Evolutionary conservation across 202 grass and related monocot species (phyloP).

Genomic region (Zoysia matrella): DNA sequence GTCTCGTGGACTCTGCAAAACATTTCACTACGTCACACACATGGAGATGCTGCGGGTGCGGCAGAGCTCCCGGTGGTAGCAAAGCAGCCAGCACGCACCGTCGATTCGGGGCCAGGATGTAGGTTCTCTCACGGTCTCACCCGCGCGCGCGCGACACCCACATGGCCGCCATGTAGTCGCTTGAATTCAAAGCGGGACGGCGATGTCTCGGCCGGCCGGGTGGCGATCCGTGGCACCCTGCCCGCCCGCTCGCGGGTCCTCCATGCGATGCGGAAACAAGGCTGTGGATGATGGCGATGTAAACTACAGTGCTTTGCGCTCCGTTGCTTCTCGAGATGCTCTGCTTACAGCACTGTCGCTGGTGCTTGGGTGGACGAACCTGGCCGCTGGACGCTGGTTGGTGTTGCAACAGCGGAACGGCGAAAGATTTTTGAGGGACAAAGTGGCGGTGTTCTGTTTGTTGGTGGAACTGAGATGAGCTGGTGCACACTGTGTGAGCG

Average conservation of each 20-base stretch:
- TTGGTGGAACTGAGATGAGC: not conserved
- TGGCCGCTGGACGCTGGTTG: not conserved
- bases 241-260: not conserved
- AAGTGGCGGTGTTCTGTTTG: not conserved
- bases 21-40: too few relatives aligned
- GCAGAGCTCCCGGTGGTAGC: too few relatives aligned
- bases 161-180: constrained; percentile 7
- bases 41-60: too few relatives aligned
- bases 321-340: not conserved
- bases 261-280: not conserved
- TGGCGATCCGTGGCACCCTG: not conserved
- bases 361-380: not conserved
- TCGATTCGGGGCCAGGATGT: not conserved
- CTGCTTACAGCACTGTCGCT: not conserved
- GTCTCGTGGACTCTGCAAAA: too few relatives aligned
- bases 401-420: not conserved
- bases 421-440: not conserved
- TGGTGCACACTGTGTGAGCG: not conserved
- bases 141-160: not conserved
- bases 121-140: not conserved
- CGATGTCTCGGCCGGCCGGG: not conserved
- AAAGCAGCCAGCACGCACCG: not conserved
- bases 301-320: not conserved
- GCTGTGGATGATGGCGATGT: not conserved
- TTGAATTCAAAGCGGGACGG: not conserved